A percentile compares a stretch with the other conserved stretches of the same genome.
phyloP scores from a whole-genome alignment of 495 filamentous ascomycete genomes.

The Alectoria sarmentosa region DNA sequence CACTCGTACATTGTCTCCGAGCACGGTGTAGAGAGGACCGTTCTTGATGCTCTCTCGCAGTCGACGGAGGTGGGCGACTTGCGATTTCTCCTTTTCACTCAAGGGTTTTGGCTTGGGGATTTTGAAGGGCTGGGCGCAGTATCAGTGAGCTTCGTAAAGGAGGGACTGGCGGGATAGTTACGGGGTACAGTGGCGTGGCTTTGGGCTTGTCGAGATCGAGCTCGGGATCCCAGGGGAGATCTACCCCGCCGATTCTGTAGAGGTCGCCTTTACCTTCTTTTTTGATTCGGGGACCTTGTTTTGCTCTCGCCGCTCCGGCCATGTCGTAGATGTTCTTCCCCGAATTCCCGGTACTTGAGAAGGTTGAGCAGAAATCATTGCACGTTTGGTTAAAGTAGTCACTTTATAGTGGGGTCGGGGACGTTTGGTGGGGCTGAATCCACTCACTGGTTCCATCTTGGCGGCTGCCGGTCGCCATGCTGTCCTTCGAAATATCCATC shows the following conservation, averaged over 20 bases:
- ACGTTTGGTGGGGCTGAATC: constrained; percentile 6
- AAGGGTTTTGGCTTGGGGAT: constrained; percentile 30
- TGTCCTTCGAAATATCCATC: too few species aligned
- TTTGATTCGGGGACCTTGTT: constrained; percentile 11
- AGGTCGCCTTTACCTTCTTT: constrained; percentile 15
- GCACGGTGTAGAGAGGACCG: constrained; percentile 50
- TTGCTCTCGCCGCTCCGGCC: constrained; percentile 3
- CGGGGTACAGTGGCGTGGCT: constrained; percentile 35
- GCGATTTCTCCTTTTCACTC: constrained; percentile 26
- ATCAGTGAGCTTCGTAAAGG: neutral
- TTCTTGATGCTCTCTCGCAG: constrained; percentile 49
- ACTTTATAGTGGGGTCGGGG: neutral
- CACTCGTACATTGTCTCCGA: constrained; percentile 40
- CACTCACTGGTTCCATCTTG: neutral
- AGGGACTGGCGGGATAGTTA: constrained; percentile 19
- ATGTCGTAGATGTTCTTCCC: neutral
- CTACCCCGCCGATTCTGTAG: constrained; percentile 20
- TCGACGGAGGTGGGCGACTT: constrained; percentile 39
- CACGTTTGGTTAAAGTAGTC: neutral
- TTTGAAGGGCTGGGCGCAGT: constrained; percentile 17
- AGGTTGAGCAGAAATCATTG: neutral
- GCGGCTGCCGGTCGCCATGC: neutral
- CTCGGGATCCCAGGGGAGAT: constrained; percentile 33
- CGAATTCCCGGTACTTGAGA: neutral
- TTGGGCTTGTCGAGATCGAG: constrained; percentile 28